A percentile compares a stretch with the other conserved stretches of the same genome.
Conservation (phyloP, 257 asterid genomes). For the Osmanthus fragrans region DNA sequence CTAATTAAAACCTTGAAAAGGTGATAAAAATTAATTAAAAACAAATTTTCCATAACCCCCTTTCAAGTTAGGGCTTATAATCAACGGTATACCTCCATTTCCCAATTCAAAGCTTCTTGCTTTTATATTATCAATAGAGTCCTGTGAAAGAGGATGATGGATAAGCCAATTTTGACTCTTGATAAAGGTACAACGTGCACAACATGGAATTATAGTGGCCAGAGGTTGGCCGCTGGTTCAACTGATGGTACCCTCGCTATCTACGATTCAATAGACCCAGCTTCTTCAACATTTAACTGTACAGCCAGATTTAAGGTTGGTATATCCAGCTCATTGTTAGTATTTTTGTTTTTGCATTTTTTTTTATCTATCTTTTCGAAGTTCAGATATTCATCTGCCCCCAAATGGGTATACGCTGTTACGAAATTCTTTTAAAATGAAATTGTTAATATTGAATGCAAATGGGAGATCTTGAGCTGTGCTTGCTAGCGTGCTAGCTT, state of each 20-base stretch:
- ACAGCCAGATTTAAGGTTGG: constrained; percentile 60
- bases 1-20: no score
- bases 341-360: background rate
- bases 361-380: background rate
- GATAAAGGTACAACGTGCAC: constrained; percentile 67
- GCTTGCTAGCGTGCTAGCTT: background rate
- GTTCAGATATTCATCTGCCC: background rate
- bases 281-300: constrained; percentile 54
- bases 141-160: constrained; percentile 36
- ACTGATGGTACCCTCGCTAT: constrained; percentile 54
- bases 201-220: constrained; percentile 84
- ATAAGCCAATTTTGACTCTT: constrained; percentile 49
- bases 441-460: background rate
- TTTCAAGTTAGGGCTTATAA: no score
- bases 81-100: no score
- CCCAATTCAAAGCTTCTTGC: no score
- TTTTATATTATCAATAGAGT: no score
- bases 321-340: background rate
- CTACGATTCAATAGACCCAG: constrained; percentile 64
- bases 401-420: background rate
- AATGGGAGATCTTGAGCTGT: constrained; percentile 11
- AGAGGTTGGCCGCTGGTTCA: constrained; percentile 70
- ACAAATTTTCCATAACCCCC: no score
- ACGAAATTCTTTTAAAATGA: background rate
- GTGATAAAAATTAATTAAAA: no score